phyloP scores from a whole-genome alignment of 306 rosid species.

The Fagus crenata region DNA sequence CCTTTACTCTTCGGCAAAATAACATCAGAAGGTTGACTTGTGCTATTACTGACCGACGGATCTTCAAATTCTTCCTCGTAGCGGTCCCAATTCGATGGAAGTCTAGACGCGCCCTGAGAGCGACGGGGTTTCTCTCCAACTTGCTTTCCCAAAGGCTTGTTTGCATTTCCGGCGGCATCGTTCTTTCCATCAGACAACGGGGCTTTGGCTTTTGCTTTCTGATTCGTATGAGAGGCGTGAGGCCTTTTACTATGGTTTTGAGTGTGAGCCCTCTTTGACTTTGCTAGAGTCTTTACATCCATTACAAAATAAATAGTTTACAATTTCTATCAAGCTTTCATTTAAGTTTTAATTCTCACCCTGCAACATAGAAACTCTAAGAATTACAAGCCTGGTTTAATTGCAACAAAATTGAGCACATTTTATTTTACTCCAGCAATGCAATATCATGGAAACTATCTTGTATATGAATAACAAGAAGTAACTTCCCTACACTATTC shows the following conservation, averaged over 20 bases:
- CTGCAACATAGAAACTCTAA: background rate
- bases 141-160: constrained; percentile 44
- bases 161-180: constrained; percentile 30
- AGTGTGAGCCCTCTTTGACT: constrained; percentile 83
- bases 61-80: constrained; percentile 52
- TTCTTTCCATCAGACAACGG: constrained; percentile 34
- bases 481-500: too few relatives aligned
- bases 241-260: constrained; percentile 62
- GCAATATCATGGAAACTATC: too few relatives aligned
- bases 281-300: constrained; percentile 82
- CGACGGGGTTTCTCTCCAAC: constrained; percentile 38
- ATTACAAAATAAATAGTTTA: constrained; percentile 27
- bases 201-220: constrained; percentile 46
- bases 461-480: too few relatives aligned
- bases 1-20: constrained; percentile 69
- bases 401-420: background rate
- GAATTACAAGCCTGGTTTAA: constrained; percentile 8
- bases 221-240: constrained; percentile 34
- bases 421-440: background rate
- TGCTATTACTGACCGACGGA: constrained; percentile 15
- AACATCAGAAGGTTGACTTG: constrained; percentile 39
- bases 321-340: background rate
- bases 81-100: constrained; percentile 82
- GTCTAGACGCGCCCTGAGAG: constrained; percentile 35
- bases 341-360: constrained; percentile 3